Evolutionary conservation across 306 rosid genomes (phyloP), one percentile per base, ranked within the genome.

Genomic region (Citrullus amarus): DNA sequence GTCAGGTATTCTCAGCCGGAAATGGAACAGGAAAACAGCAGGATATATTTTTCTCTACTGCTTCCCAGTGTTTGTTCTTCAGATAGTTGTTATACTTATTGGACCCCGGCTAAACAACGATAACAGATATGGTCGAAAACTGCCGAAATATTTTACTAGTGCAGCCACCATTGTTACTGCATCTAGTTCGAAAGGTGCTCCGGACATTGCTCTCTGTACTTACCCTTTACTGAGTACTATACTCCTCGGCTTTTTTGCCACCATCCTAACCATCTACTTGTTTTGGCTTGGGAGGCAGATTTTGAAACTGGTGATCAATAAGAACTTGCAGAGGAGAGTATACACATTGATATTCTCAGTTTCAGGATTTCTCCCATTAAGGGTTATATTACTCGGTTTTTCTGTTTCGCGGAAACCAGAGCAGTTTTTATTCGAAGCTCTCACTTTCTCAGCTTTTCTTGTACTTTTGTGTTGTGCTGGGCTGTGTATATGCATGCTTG

Each of bases 271-370:
- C 65, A 85, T 86, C 88, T 95, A 95, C 86, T 85, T 92, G 83
- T 92, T 92, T 86, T 95, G 97, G 97, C 96, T 95, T 78, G 98
- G 96, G 84, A 89, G 96, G 84, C 89, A 84, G 89, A 95, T 95
- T 88, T 88, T 95, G 88, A 92, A 91, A 86, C 83, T 87, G 91
- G 98, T 95, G 77, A 95, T 95, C 83, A 95, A 95, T 80, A 92
- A 86, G 93, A 94, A 93, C 80, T 81, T 95, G 92, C 98, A 95
- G 88, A 95, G 88, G 86, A 90, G 98, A 88, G 96, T 95, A 57
- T 95, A 92, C 85, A 85, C 90, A 80, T 83, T 95, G 82, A 89
- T 95, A 77, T 79, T 95, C 79, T 87, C 96, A 16, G 98, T 95
- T 87, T 88, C 93, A 30, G 82, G 96, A 84, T 88, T 92, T 86